phyloP scores from a whole-genome alignment of 306 rosid genomes.

The Acacia confusa region DNA sequence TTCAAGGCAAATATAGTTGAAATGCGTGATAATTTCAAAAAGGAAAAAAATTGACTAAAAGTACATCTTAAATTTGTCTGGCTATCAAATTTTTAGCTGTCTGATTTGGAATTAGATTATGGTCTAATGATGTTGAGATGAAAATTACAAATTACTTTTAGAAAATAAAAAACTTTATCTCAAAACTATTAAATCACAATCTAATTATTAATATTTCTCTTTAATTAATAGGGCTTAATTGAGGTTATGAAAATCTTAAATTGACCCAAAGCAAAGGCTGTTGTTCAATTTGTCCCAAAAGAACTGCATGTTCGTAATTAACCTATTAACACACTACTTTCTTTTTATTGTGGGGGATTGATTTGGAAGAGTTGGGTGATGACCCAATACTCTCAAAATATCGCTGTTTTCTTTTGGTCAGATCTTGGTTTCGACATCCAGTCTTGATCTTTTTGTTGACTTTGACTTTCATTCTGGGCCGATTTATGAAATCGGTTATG shows the following conservation, averaged over 20 bases:
- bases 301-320: too few species aligned
- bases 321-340: too few species aligned
- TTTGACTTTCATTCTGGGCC: neutral
- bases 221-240: too few species aligned
- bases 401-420: neutral
- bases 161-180: too few species aligned
- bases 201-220: too few species aligned
- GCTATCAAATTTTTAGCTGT: neutral
- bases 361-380: too few species aligned
- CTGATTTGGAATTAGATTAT: neutral
- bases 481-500: neutral
- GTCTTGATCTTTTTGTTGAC: neutral
- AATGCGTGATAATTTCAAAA: too few species aligned
- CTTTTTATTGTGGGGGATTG: too few species aligned
- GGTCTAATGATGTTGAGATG: too few species aligned
- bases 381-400: neutral
- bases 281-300: neutral
- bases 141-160: neutral
- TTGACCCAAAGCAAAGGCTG: neutral
- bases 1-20: too few species aligned
- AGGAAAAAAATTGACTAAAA: neutral
- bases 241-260: neutral
- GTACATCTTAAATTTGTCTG: neutral
- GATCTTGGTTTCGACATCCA: neutral
- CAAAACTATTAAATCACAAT: too few species aligned